Conservation (phyloP, 768 basidiomycete genomes). For the Amanita phalloides region DNA sequence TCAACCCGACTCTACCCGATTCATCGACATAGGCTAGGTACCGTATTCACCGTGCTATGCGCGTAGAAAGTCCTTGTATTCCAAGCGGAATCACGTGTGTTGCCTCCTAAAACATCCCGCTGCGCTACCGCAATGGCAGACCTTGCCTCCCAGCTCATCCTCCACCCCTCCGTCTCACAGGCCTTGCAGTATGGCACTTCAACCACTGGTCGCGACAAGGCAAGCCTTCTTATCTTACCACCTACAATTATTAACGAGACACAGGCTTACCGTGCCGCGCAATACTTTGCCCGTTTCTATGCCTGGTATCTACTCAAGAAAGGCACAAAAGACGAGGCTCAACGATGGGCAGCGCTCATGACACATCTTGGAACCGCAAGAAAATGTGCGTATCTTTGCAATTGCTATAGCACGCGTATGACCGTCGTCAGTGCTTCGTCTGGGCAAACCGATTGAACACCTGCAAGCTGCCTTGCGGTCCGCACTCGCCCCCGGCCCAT, state of each 20-base stretch:
- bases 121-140: slow-evolving; percentile 26
- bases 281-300: slow-evolving; percentile 85
- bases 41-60: too few relatives aligned
- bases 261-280: slow-evolving; percentile 81
- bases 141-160: slow-evolving; percentile 64
- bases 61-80: too few relatives aligned
- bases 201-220: slow-evolving; percentile 90
- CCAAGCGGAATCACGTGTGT: slow-evolving; percentile 14
- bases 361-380: slow-evolving; percentile 73
- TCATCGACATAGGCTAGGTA: background rate
- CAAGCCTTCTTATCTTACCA: slow-evolving; percentile 12
- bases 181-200: slow-evolving; percentile 69
- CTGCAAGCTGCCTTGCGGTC: slow-evolving; percentile 82
- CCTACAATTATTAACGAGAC: background rate
- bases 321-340: slow-evolving; percentile 61
- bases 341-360: slow-evolving; percentile 79
- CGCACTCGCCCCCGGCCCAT: slow-evolving; percentile 38
- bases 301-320: slow-evolving; percentile 70
- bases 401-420: background rate
- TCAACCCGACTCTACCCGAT: background rate
- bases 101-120: background rate
- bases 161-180: slow-evolving; percentile 76
- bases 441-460: slow-evolving; percentile 92
- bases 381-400: slow-evolving; percentile 49
- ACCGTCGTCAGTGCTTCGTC: slow-evolving; percentile 60